These are phyloP conservation scores for Penicillium sp. DNA, from an alignment of 2,329 filamentous ascomycete species.

Conservation along the genomic window DNA sequence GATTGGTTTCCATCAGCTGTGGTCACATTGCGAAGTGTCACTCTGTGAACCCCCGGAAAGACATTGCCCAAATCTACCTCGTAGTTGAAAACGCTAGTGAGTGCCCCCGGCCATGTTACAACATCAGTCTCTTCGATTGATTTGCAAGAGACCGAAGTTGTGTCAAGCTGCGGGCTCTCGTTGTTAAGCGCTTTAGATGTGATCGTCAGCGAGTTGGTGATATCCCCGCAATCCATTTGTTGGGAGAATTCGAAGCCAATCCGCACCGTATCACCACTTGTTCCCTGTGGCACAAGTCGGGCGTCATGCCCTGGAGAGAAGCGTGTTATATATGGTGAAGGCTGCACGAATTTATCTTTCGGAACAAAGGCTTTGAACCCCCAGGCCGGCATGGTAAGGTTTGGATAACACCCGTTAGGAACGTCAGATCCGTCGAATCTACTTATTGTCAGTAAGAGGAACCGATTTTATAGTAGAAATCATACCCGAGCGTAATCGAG, in stretches of 20 bases:
- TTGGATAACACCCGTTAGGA: conserved; percentile 50
- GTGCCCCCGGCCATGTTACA: conserved; percentile 59
- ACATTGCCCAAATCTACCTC: conserved; percentile 7
- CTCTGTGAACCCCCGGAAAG: conserved; percentile 54
- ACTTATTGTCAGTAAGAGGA: conserved; percentile 57
- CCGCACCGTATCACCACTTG: background rate
- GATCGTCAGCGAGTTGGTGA: conserved; percentile 52
- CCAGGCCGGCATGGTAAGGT: conserved; percentile 49
- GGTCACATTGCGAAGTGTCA: conserved; percentile 58
- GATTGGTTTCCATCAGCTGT: conserved; percentile 45
- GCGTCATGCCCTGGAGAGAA: conserved; percentile 49
- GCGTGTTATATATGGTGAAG: conserved; percentile 47
- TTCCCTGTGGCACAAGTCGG: conserved; percentile 8
- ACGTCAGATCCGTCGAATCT: conserved; percentile 62
- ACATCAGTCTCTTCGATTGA: conserved; percentile 38
- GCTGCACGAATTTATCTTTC: conserved; percentile 59
- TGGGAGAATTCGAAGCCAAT: conserved; percentile 55
- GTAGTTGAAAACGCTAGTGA: conserved; percentile 56
- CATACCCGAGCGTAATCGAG: conserved; percentile 47
- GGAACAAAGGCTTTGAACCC: conserved; percentile 58
- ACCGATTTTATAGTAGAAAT: conserved; percentile 47
- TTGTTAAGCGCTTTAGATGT: conserved; percentile 52
- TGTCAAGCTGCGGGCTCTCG: conserved; percentile 44
- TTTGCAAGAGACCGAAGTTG: conserved; percentile 47
- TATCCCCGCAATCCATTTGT: conserved; percentile 60